Percentiles rank a stretch among this genome's conserved stretches.
Evolutionary conservation across 2,329 filamentous ascomycete species (phyloP).

Genomic region (Aspergillus quadrilineatus): DNA sequence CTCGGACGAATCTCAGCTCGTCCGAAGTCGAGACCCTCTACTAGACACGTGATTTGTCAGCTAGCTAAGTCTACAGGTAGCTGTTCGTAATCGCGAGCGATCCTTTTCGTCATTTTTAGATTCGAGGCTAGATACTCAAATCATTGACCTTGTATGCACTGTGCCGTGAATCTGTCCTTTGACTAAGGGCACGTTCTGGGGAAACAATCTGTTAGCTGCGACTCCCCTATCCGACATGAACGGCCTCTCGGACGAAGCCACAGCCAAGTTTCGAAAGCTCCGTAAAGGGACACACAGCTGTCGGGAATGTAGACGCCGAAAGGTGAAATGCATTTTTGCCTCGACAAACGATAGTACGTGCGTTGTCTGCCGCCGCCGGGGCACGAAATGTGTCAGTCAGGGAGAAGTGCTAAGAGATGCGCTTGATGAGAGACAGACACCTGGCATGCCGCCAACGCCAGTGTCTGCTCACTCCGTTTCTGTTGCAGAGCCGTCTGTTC

Average conservation of each 20-base stretch:
- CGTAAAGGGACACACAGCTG: constrained; percentile 6
- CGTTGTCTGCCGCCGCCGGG: background rate
- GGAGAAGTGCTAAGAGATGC: background rate
- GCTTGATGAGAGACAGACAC: background rate
- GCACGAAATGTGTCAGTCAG: background rate
- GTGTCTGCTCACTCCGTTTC: background rate
- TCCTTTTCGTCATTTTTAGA: no score
- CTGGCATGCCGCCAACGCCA: background rate
- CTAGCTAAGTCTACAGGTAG: no score
- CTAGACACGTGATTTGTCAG: no score
- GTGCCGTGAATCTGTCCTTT: no score
- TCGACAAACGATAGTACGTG: background rate
- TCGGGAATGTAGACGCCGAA: background rate
- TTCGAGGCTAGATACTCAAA: no score
- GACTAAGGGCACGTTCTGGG: background rate
- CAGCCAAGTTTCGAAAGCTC: background rate
- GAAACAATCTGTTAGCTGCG: background rate
- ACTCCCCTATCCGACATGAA: background rate
- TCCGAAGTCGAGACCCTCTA: no score
- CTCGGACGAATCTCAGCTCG: no score
- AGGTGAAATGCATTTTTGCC: background rate
- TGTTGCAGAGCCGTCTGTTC: background rate
- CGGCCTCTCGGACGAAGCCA: background rate
- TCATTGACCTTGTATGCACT: no score
- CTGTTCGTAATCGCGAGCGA: no score